Percentiles rank a stretch among this genome's conserved stretches.
Conservation (phyloP, 176 grass and related monocot genomes). For the Typha latifolia region DNA sequence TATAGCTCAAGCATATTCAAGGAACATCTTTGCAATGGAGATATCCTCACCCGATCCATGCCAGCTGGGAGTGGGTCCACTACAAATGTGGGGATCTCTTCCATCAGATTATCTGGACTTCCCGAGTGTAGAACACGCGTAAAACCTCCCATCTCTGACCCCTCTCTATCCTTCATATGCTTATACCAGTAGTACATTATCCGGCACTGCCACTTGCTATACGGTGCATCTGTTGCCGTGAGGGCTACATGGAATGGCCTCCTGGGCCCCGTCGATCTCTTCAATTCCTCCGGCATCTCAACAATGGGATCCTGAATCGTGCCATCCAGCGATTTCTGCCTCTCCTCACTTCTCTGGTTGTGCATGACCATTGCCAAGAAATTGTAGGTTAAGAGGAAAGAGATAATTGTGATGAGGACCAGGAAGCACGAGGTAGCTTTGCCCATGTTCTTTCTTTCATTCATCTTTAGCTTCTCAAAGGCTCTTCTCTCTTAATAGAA, state of each 20-base stretch:
- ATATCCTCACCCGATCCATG: constrained; percentile 45
- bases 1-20: not conserved
- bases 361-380: constrained; percentile 46
- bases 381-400: constrained; percentile 83
- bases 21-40: not conserved
- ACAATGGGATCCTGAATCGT: constrained; percentile 14
- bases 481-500: not conserved
- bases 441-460: constrained; percentile 43
- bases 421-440: constrained; percentile 46
- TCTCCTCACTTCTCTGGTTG: constrained; percentile 22
- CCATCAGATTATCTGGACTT: constrained; percentile 66
- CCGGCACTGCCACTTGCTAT: constrained; percentile 96
- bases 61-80: constrained; percentile 80
- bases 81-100: constrained; percentile 83
- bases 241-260: constrained; percentile 83
- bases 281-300: constrained; percentile 9
- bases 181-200: constrained; percentile 96
- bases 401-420: constrained; percentile 38
- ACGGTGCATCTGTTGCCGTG: constrained; percentile 77
- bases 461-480: constrained; percentile 16
- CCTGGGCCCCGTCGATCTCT: constrained; percentile 26
- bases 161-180: constrained; percentile 49
- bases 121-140: constrained; percentile 91
- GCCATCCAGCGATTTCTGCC: constrained; percentile 23
- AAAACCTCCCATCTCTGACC: constrained; percentile 92